A percentile compares a stretch with the other conserved stretches of the same genome.
Evolutionary conservation across 2,329 filamentous ascomycete genomes (phyloP).

Genomic region (Apiospora rasikravindrae): DNA sequence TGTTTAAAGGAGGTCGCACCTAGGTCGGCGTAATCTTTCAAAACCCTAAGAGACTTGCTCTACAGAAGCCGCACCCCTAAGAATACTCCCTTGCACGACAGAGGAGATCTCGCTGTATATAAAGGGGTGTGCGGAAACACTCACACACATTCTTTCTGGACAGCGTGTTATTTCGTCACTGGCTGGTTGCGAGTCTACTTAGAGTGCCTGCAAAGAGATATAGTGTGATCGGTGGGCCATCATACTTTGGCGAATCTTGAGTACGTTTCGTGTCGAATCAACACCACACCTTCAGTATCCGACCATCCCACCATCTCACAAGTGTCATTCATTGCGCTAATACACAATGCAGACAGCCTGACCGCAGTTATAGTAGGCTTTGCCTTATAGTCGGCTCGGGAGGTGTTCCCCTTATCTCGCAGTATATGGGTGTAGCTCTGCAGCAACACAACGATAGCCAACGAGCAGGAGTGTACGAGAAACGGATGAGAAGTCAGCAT

Average conservation of each 20-base stretch:
- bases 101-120: not conserved
- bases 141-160: not conserved
- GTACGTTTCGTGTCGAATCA: not conserved
- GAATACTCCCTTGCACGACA: not conserved
- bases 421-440: not conserved
- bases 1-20: not conserved
- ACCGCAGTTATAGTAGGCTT: not conserved
- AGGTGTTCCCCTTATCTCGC: not conserved
- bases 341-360: not conserved
- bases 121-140: not conserved
- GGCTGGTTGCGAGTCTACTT: not conserved
- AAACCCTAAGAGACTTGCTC: not conserved
- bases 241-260: not conserved
- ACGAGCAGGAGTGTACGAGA: not conserved
- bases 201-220: not conserved
- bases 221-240: not conserved
- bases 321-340: not conserved
- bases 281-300: not conserved
- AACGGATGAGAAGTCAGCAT: not conserved
- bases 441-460: not conserved
- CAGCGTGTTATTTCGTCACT: not conserved
- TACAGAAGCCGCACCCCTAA: not conserved
- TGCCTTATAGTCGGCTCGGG: not conserved
- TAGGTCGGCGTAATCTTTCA: not conserved
- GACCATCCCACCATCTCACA: too few species aligned